These are phyloP conservation scores for Punica granatum DNA, from an alignment of 345 rosid species.

Conservation along the genomic window DNA sequence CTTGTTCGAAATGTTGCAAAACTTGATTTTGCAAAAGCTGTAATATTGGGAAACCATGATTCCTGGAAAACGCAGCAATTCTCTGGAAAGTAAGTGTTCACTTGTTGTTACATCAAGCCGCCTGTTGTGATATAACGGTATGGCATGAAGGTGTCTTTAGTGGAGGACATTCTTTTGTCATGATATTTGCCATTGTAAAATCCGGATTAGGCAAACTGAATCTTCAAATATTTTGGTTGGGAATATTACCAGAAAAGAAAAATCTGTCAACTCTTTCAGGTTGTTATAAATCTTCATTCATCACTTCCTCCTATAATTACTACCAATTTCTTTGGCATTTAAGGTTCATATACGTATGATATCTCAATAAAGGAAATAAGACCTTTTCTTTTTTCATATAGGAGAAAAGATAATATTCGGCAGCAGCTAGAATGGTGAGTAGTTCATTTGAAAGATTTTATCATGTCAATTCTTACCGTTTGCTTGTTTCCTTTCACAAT, in stretches of 20 bases:
- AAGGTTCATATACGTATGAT: neutral
- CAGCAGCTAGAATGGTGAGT: constrained; percentile 82
- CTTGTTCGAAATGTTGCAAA: constrained; percentile 57
- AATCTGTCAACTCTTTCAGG: neutral
- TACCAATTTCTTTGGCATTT: neutral
- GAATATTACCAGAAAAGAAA: neutral
- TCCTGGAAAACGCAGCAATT: constrained; percentile 62
- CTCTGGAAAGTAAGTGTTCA: constrained; percentile 37
- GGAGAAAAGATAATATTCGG: constrained; percentile 55
- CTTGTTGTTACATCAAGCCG: neutral
- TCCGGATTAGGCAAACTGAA: neutral
- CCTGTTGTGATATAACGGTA: no score
- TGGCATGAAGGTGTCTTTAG: neutral
- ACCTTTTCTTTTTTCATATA: constrained; percentile 17
- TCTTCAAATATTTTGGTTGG: neutral
- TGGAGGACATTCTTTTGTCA: neutral
- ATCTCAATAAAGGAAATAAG: neutral
- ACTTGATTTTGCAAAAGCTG: constrained; percentile 63
- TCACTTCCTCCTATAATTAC: neutral
- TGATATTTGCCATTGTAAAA: neutral
- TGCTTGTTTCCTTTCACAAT: neutral
- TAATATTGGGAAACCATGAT: constrained; percentile 84
- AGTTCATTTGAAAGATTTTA: constrained; percentile 8
- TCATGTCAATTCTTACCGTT: neutral
- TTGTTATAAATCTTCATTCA: neutral